Base-by-base conservation (phyloP, 139 green algal species). In the Chlorella sp. region DNA sequence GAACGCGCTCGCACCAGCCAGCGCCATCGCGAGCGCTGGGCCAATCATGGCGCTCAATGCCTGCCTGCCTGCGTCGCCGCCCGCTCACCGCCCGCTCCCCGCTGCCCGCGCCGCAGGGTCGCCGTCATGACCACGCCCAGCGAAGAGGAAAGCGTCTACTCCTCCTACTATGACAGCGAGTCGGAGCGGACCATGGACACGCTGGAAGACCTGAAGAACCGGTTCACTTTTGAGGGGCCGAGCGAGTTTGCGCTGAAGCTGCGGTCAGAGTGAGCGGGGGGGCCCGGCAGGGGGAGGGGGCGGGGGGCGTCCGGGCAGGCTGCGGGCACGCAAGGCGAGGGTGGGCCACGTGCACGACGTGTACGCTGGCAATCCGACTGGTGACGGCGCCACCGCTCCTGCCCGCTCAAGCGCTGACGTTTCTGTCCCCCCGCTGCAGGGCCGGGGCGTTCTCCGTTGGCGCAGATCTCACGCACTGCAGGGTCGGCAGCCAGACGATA, bases 161-260 rank as follows among this genome's bases (percentile, higher is more conserved):
- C 63, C 41, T 9, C n/a, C 29, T 46, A 72, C 14, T 72, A 43
- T 3, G 29, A 59, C 38, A 31, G 64, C 21, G 48, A n/a, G 38
- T 58, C 46, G 2, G 60, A 65, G 11, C 31, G 33, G 8, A 67
- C 38, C 1, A 25, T 45, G 8, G 41, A 55, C 15, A 80, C 46
- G 6, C 23, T 83, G 23, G 59, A 65, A 40, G 78, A 83, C 15
- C 53, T 83, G 40, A 38, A 80, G 21, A n/a, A 63, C 8, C 69
- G 78, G 5, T 84, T 84, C 77, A 84, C 79, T 11, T 36, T 84
- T 8, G 79, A 84, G 25, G 56, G 29, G 8, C 21, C 42, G 50
- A 64, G 73, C 27, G 66, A 84, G 25, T 77, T 58, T 53, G 50
- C 46, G 36, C 12, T 84, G 21, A 84, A 84, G 64, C 55, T 82